Evolutionary conservation across 2,329 filamentous ascomycete species (phyloP), one percentile per base, ranked within the genome.

Genomic region (Hirsutella rhossiliensis): DNA sequence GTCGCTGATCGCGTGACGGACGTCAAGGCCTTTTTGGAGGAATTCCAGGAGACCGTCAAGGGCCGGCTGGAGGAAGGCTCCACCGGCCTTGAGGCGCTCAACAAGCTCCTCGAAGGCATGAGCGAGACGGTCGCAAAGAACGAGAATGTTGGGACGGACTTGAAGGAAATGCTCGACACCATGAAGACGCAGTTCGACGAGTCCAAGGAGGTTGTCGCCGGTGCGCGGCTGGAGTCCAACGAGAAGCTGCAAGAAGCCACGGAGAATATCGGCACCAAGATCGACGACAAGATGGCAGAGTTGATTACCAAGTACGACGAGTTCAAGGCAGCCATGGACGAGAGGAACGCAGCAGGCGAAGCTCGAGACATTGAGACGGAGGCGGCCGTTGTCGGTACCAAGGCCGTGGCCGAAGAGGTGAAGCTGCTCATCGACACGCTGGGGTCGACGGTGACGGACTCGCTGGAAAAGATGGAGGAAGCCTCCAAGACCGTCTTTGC

Each of bases 121-220:
- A 72, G 81, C 55, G 80, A 84, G 54, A 75, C 73, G 38, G 66
- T 80, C 31, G 66, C 66, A 44, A 71, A 74, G 53, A 82, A 79
- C 47, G 71, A 74, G 31, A 72, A 62, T 36, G 62, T 80, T 19
- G 65, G 71, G 27, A 71, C 76, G n/a, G 82, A 80, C 49, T 66
- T 89, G 43, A 82, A 81, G 54, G 81, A 83, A 44, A 73, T 89
- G 60, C 77, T 80, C 36, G 81, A 86, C 44, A 77, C 80, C 3
- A 80, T 97, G 63, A 88, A 84, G 60, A 68, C 76, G 1, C 89
- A 96, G 58, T 95, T 97, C 47, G 88, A 96, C 55, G 84, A 89
- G 49, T 82, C 86, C 11, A 84, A 87, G 52, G 80, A 81, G 15
- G 79, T 84, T n/a, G 74, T 92, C 20, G 82, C 86, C 45, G 84